These are phyloP conservation scores for Globisporangium canariense DNA, from an alignment of 352 stramenopile species.

Conservation along the genomic window DNA sequence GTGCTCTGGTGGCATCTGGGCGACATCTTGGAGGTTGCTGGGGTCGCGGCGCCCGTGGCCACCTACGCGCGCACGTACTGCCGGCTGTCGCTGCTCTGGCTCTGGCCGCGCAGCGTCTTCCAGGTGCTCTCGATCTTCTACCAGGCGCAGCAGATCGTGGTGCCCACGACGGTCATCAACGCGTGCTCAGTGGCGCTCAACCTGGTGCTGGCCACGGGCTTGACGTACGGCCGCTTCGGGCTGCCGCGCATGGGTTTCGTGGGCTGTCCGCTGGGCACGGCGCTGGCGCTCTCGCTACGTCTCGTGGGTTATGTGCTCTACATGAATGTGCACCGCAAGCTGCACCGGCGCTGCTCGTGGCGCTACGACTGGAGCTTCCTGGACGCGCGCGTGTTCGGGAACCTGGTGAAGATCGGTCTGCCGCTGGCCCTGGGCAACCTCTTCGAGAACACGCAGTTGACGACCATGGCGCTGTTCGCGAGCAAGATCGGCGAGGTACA, in stretches of 20 bases:
- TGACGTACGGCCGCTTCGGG: slow-evolving; percentile 66
- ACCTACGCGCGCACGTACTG: slow-evolving; percentile 56
- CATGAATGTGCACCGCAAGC: slow-evolving; percentile 59
- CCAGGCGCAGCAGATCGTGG: slow-evolving; percentile 76
- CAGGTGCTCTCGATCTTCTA: slow-evolving; percentile 77
- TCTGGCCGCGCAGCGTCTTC: slow-evolving; percentile 83
- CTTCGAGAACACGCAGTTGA: slow-evolving; percentile 81
- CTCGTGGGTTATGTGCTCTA: slow-evolving; percentile 60
- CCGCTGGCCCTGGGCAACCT: slow-evolving; percentile 55
- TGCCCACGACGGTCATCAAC: slow-evolving; percentile 67
- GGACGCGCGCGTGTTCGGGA: slow-evolving; percentile 35
- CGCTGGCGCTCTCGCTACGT: slow-evolving; percentile 44
- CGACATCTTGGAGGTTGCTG: slow-evolving; percentile 39
- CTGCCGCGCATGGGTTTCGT: slow-evolving; percentile 67
- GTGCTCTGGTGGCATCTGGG: slow-evolving; percentile 78
- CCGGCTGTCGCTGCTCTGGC: slow-evolving; percentile 58
- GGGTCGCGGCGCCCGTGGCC: slow-evolving; percentile 41
- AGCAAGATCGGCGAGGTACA: slow-evolving; percentile 67
- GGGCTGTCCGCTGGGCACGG: slow-evolving; percentile 69
- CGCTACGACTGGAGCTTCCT: slow-evolving; percentile 54
- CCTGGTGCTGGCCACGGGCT: slow-evolving; percentile 44
- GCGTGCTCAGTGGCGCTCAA: slow-evolving; percentile 58
- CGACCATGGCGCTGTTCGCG: slow-evolving; percentile 75
- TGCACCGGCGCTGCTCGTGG: slow-evolving; percentile 51
- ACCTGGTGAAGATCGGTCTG: slow-evolving; percentile 46